Conservation (phyloP, 345 rosid species). For the Eucalyptus pauciflora region DNA sequence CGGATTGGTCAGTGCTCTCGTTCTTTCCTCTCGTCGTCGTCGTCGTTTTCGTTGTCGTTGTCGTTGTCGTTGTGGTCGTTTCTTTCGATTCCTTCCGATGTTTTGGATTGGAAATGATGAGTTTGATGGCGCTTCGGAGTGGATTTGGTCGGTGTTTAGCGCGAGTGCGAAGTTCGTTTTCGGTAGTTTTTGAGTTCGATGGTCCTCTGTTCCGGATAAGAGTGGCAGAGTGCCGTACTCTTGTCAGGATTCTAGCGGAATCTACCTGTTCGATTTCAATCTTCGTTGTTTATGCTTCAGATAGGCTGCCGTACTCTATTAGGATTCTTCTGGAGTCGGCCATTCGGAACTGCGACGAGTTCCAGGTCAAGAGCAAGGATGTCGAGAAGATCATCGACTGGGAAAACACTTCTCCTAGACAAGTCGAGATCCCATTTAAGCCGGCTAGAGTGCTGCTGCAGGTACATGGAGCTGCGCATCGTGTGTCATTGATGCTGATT, state of each 20-base stretch:
- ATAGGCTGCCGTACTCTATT: slow-evolving; percentile 59
- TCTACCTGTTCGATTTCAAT: background rate
- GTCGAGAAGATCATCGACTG: slow-evolving; percentile 82
- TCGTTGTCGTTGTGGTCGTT: background rate
- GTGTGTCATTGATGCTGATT: background rate
- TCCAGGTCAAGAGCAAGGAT: slow-evolving; percentile 67
- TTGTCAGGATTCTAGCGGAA: background rate
- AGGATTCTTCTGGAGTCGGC: slow-evolving; percentile 73
- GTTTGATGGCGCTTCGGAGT: background rate
- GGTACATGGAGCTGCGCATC: slow-evolving; percentile 6
- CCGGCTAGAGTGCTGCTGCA: slow-evolving; percentile 79
- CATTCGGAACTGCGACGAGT: slow-evolving; percentile 69
- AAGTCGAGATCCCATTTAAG: slow-evolving; percentile 75
- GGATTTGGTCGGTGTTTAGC: background rate
- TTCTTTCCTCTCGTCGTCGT: background rate
- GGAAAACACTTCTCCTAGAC: slow-evolving; percentile 61
- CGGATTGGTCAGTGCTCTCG: slow-evolving; percentile 44
- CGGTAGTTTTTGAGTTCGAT: background rate
- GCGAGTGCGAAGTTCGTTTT: background rate
- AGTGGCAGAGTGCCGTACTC: background rate
- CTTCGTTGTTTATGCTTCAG: slow-evolving; percentile 15
- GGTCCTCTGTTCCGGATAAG: background rate
- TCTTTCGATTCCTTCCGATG: background rate
- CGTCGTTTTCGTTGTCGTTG: background rate
- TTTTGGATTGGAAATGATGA: background rate